Base-by-base conservation (phyloP, 1,284 basidiomycete genomes). In the Afroboletus lepidellus region DNA sequence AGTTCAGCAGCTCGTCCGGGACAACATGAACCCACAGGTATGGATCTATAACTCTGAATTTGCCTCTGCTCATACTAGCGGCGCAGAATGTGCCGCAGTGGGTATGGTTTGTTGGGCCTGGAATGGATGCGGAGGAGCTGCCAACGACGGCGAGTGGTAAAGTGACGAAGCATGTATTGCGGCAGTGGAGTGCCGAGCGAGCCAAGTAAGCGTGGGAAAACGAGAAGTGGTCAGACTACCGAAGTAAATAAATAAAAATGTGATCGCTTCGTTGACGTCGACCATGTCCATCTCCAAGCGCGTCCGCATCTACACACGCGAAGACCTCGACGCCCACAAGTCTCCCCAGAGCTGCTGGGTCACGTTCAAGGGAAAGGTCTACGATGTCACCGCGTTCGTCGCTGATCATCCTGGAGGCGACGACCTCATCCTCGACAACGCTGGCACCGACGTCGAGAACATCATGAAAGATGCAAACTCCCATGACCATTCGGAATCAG, bases 401-500 rank as follows among this genome's bases (percentile, higher is more conserved):
- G 69, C 79, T 53, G 91, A 92, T 74, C 92, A 94, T 68, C 91
- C 92, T 2, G 91, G 91, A 56, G 91, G 91, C 11, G 92, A 94
- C 69, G 92, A 93, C 62, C 71, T 89, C 58, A 82, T 94, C 60
- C 76, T 94, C 51, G 75, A 84, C 46, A 81, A 88, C 69, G 94
- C 91, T 3, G 94, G 94, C 32, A 83, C 85, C 71, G 93, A 98
- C 67, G 80, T 98, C 49, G 87, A 80, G 32, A 74, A 73, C 18
- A 76, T 86, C 55, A 98, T 99, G 96, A 81, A 81, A 63, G 88
- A 97, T 71, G 74, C 80, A 54, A 66, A 77, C n/a, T 85, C 91
- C 64, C 97, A 99, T 71, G 86, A 87, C n/a, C 97, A 99, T 71
- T 95, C 93, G 2, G 85, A 92, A 24, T 83, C 88, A 5, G 97